Conservation (phyloP, 2,329 filamentous ascomycete species). For the Colletotrichum lupini region DNA sequence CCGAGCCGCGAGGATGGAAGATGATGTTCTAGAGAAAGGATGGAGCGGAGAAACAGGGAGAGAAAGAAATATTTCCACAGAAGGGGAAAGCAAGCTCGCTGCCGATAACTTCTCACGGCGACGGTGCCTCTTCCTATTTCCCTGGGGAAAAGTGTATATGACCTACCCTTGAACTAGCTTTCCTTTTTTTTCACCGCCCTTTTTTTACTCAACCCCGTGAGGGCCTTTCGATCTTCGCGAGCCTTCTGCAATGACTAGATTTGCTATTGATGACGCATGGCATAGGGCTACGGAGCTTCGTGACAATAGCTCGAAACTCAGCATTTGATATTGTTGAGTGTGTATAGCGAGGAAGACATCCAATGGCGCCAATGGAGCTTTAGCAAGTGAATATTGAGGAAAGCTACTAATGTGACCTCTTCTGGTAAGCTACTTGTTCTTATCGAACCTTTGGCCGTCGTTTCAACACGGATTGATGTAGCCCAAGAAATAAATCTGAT, state of each 20-base stretch:
- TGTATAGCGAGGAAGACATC: not conserved
- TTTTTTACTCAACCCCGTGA: constrained; percentile 32
- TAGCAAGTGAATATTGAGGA: not conserved
- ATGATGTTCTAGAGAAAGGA: not conserved
- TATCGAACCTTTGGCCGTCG: not conserved
- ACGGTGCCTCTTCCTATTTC: constrained; percentile 2
- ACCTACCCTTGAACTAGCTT: constrained; percentile 39
- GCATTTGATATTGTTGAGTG: not conserved
- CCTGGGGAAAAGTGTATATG: constrained; percentile 44
- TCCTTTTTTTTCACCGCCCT: constrained; percentile 42
- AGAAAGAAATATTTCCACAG: constrained; percentile 3
- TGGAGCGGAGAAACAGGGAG: constrained; percentile 4
- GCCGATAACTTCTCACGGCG: not conserved
- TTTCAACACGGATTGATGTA: not conserved
- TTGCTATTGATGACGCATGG: constrained; percentile 25
- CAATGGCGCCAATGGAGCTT: not conserved
- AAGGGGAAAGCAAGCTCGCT: constrained; percentile 31
- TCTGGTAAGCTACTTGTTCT: not conserved
- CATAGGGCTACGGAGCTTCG: not conserved
- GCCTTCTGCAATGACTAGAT: constrained; percentile 29
- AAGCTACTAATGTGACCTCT: not conserved
- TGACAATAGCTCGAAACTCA: not conserved
- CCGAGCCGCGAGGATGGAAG: constrained; percentile 25
- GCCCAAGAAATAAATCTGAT: not conserved
- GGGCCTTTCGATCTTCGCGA: constrained; percentile 34